Percentiles rank a stretch among this genome's conserved stretches.
phyloP scores from a whole-genome alignment of 148 eudicot species.

The Fallopia convolvulus region DNA sequence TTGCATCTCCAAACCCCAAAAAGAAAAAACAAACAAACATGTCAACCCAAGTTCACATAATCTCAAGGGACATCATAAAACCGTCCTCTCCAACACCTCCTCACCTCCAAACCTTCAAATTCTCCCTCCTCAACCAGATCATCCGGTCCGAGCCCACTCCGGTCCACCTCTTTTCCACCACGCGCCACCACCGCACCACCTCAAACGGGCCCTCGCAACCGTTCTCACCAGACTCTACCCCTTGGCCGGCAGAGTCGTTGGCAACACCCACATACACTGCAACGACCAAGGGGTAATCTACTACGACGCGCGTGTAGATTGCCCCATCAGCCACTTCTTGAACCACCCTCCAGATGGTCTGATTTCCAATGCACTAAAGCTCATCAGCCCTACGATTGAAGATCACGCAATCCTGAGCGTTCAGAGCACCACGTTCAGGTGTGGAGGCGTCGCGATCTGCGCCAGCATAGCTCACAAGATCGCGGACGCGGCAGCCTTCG shows the following conservation, averaged over 20 bases:
- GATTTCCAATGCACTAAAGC: conserved; percentile 14
- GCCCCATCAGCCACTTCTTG: conserved; percentile 20
- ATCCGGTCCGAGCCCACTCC: conserved; percentile 23
- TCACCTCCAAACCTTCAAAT: conserved; percentile 22
- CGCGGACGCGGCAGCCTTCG: conserved; percentile 41
- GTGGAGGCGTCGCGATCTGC: conserved; percentile 57
- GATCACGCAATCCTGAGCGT: conserved; percentile 18
- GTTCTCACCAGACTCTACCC: conserved; percentile 18
- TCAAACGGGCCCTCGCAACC: conserved; percentile 12
- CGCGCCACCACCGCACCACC: background rate
- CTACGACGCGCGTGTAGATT: conserved; percentile 23
- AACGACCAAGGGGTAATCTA: conserved; percentile 16
- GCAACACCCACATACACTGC: conserved; percentile 15
- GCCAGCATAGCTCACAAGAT: conserved; percentile 42
- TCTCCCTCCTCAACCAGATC: conserved; percentile 35
- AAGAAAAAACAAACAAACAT: background rate
- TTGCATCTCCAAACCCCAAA: background rate
- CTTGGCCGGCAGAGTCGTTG: conserved; percentile 12
- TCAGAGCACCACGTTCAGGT: conserved; percentile 43
- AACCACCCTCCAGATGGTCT: background rate
- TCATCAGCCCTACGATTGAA: conserved; percentile 24
- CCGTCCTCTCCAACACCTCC: conserved; percentile 40
- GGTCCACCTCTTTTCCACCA: conserved; percentile 25
- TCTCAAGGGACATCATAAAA: conserved; percentile 32
- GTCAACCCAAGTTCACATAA: conserved; percentile 15